Percentiles rank a stretch among this genome's conserved stretches.
Conservation (phyloP, 768 basidiomycete species). For the Panellus pusillus region DNA sequence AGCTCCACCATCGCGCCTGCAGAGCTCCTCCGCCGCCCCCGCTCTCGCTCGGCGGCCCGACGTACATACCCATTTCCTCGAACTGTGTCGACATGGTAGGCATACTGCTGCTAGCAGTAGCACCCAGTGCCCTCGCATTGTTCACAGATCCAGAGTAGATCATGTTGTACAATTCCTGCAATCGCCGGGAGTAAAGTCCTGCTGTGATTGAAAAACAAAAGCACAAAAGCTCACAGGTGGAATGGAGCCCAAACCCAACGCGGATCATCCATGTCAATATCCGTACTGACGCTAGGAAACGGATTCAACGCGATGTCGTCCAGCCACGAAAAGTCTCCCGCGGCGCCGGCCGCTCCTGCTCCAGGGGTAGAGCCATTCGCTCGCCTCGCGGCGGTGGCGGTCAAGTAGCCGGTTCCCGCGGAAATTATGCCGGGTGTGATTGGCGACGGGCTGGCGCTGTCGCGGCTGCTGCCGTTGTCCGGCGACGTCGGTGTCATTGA, state of each 20-base stretch:
- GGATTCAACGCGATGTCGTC: conserved; percentile 10
- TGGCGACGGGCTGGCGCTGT: not conserved
- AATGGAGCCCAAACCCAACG: not conserved
- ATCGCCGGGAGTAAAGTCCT: not conserved
- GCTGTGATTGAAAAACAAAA: not conserved
- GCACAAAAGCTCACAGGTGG: not conserved
- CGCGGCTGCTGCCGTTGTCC: not conserved
- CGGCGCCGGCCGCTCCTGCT: not conserved
- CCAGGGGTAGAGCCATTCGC: not conserved
- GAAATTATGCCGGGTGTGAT: no score
- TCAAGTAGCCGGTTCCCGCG: no score
- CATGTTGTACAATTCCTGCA: conserved; percentile 14
- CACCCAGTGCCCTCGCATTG: no score
- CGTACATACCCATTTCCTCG: not conserved
- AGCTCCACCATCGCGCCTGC: conserved; percentile 41
- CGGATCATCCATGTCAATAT: conserved; percentile 7
- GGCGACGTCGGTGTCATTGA: not conserved
- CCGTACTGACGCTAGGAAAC: not conserved
- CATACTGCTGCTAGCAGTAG: not conserved
- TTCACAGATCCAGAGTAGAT: not conserved
- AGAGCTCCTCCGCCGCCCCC: not conserved
- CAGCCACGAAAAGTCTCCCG: conserved; percentile 16
- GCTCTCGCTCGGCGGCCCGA: not conserved
- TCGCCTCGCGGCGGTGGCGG: not conserved
- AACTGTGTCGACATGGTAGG: not conserved